A percentile compares a stretch with the other conserved stretches of the same genome.
These are phyloP conservation scores for Colletotrichum liaoningense DNA, from an alignment of 2,329 filamentous ascomycete species.

Conservation along the genomic window DNA sequence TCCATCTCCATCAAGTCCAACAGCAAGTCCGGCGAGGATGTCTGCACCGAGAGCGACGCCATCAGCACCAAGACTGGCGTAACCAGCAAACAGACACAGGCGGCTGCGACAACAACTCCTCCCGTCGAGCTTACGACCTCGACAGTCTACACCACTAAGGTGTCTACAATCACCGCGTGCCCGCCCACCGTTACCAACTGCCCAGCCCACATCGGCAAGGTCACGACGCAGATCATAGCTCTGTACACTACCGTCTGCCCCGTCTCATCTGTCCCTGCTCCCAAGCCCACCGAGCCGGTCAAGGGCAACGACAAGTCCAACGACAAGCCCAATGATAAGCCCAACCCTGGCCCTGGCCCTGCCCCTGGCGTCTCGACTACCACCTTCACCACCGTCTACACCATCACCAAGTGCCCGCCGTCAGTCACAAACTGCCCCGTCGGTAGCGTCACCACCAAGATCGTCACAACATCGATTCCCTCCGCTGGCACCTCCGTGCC, in stretches of 20 bases:
- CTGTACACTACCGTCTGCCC: conserved; percentile 57
- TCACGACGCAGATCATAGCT: conserved; percentile 49
- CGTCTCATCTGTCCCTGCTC: conserved; percentile 39
- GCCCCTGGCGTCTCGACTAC: conserved; percentile 42
- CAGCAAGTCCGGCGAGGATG: conserved; percentile 10
- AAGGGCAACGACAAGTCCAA: conserved; percentile 10
- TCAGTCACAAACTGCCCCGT: conserved; percentile 51
- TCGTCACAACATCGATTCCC: conserved; percentile 42
- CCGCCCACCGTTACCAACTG: conserved; percentile 55
- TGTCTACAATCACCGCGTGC: conserved; percentile 69
- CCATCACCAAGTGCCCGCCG: conserved; percentile 67
- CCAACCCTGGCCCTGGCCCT: not conserved
- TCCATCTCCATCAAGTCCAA: not conserved
- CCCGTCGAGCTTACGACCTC: conserved; percentile 43
- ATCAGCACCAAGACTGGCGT: conserved; percentile 10
- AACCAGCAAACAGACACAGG: not conserved
- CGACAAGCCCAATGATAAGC: not conserved
- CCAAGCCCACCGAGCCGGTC: conserved; percentile 24
- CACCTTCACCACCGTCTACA: conserved; percentile 57
- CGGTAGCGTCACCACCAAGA: conserved; percentile 51
- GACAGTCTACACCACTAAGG: conserved; percentile 52
- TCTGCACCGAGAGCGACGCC: conserved; percentile 26
- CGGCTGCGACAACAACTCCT: conserved; percentile 21
- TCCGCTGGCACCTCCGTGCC: not conserved
- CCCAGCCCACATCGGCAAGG: conserved; percentile 46